Percentiles rank a stretch among this genome's conserved stretches.
phyloP scores from a whole-genome alignment of 2,329 filamentous ascomycete species.

The Stemphylium beticola region DNA sequence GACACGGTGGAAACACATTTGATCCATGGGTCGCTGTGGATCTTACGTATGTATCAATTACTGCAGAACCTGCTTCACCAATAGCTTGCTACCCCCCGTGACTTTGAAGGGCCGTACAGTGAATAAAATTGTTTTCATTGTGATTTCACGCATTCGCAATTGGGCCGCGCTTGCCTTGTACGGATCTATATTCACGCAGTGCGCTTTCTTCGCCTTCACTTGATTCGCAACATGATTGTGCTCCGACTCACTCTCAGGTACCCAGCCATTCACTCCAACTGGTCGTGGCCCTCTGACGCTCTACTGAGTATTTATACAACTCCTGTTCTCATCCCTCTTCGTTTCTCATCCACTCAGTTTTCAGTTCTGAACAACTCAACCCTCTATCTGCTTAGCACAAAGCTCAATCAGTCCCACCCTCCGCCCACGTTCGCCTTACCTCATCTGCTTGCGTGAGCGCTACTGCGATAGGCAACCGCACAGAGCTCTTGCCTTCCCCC shows the following conservation, averaged over 20 bases:
- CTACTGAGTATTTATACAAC: neutral
- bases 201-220: constrained; percentile 6
- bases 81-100: too few species aligned
- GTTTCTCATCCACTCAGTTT: neutral
- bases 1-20: too few species aligned
- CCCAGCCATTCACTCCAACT: neutral
- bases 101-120: too few species aligned
- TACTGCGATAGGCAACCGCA: too few species aligned
- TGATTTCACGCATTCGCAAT: neutral
- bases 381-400: too few species aligned
- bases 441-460: too few species aligned
- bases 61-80: too few species aligned
- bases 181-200: neutral
- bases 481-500: neutral
- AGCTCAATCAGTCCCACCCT: too few species aligned
- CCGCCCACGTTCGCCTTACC: too few species aligned
- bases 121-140: neutral
- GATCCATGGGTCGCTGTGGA: too few species aligned
- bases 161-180: neutral
- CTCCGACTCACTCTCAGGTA: neutral
- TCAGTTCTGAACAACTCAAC: neutral
- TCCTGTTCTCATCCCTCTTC: neutral
- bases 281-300: neutral
- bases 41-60: too few species aligned
- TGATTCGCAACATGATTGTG: neutral